phyloP scores from a whole-genome alignment of 768 basidiomycete species.

The Lenzites betulinus region DNA sequence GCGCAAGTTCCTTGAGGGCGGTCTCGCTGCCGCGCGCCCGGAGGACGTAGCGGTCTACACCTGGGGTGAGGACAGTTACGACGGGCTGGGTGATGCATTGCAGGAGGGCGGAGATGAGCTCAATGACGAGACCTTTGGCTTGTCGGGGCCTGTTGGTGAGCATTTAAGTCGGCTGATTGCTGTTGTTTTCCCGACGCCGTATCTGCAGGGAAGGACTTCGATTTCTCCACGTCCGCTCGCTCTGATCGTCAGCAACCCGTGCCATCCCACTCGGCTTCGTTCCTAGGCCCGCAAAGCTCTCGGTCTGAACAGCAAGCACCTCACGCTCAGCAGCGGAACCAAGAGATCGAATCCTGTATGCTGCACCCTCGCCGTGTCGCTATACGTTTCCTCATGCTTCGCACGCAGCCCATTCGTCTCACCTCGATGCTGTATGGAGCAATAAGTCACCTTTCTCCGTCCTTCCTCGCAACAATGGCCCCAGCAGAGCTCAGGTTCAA shows the following conservation, averaged over 20 bases:
- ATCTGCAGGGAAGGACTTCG: constrained; percentile 82
- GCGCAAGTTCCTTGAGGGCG: constrained; percentile 52
- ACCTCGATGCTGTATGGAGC: constrained; percentile 78
- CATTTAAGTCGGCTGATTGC: constrained; percentile 4
- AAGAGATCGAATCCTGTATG: constrained; percentile 32
- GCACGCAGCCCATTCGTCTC: constrained; percentile 42
- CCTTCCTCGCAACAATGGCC: constrained; percentile 57
- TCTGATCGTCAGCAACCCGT: constrained; percentile 32
- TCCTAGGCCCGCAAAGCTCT: constrained; percentile 8
- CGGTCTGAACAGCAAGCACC: constrained; percentile 13
- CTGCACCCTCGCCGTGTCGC: constrained; percentile 22
- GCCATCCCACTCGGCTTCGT: constrained; percentile 10
- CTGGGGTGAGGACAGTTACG: constrained; percentile 90
- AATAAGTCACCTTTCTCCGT: constrained; percentile 77
- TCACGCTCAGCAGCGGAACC: constrained; percentile 10
- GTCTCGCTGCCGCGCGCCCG: constrained; percentile 35
- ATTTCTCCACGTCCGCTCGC: constrained; percentile 62
- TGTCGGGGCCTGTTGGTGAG: constrained; percentile 69
- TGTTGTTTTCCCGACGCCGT: not conserved
- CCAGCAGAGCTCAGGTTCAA: constrained; percentile 42
- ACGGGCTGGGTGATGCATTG: constrained; percentile 85
- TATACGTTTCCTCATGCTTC: constrained; percentile 30
- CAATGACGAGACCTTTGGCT: constrained; percentile 97
- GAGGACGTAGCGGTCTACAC: constrained; percentile 91
- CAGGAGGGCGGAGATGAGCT: constrained; percentile 90